phyloP scores from a whole-genome alignment of 2,329 filamentous ascomycete species.

The Pseudogymnoascus sp. region DNA sequence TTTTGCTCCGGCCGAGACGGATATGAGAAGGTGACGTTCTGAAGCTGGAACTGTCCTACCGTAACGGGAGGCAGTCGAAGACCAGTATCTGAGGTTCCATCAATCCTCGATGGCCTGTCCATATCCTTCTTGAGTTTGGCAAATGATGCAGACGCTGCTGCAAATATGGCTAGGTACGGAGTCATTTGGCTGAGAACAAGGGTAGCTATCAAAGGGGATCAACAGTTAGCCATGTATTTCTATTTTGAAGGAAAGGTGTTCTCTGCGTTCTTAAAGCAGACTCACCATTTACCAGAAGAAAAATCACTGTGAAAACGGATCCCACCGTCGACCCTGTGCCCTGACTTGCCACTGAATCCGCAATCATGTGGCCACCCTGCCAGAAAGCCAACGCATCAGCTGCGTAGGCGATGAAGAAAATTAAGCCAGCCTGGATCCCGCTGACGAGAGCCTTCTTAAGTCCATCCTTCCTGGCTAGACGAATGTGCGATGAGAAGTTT shows the following conservation, averaged over 20 bases:
- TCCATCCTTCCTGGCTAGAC: slow-evolving; percentile 33
- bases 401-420: slow-evolving; percentile 50
- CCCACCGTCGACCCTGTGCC: slow-evolving; percentile 31
- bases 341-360: slow-evolving; percentile 24
- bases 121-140: slow-evolving; percentile 25
- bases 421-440: slow-evolving; percentile 40
- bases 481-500: slow-evolving; percentile 38
- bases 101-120: slow-evolving; percentile 1
- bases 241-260: background rate
- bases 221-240: background rate
- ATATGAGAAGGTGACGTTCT: slow-evolving; percentile 55
- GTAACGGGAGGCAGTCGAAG: background rate
- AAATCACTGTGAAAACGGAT: slow-evolving; percentile 40
- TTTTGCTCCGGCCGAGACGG: slow-evolving; percentile 43
- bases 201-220: slow-evolving; percentile 27
- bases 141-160: slow-evolving; percentile 16
- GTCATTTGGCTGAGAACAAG: slow-evolving; percentile 43
- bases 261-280: background rate
- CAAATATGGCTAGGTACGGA: slow-evolving; percentile 41
- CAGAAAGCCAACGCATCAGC: slow-evolving; percentile 52
- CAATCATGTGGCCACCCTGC: slow-evolving; percentile 43
- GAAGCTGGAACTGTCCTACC: slow-evolving; percentile 2
- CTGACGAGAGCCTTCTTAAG: slow-evolving; percentile 41
- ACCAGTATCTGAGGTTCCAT: background rate
- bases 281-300: slow-evolving; percentile 37